Base-by-base conservation (phyloP, 2,329 filamentous ascomycete species). In the Cercospora beticola region DNA sequence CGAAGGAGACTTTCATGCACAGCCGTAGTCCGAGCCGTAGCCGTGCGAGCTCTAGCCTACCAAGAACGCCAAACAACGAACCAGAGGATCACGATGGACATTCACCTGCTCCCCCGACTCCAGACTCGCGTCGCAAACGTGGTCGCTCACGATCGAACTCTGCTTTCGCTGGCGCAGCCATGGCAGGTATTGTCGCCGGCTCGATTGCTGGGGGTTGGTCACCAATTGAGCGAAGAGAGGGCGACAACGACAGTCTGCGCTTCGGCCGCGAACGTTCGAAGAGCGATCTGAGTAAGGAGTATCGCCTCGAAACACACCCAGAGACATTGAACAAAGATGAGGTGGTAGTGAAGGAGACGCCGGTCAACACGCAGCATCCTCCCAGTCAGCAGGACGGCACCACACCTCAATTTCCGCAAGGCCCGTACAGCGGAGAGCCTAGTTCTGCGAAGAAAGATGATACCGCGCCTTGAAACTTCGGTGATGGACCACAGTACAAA, bases 161-260 rank as follows among this genome's bases (percentile, higher is more conserved):
- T 30, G 90, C 90, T 1, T 84, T 94, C 10, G 91, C 91, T 1
- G 89, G 90, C 1, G 89, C 89, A 7, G 91, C 93, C 69, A 93
- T 93, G 91, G 90, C 91, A n/a, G 92, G 92, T 69, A 90, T 94
- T 67, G 88, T 94, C 61, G 92, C 91, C 8, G 91, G 90, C 54
- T 90, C 89, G 75, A 87, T 94, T 36, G 90, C 89, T 14, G 90
- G 78, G 12, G 79, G 89, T 31, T 94, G 91, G 91, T 92, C 90
- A 59, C 91, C 91, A 0, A 86, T 89, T 65, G 89, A 89, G 68
- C 82, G 86, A 33, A 75, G 75, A 43, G 76, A 79, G 40, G 79
- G 82, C 62, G 80, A 82, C 30, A 64, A n/a, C 18, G 69, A 73
- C 26, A 71, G 68, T 49, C 63, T 73, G 23, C 69, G 66, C 1